Base-by-base conservation (phyloP, 352 stramenopile species). In the Phytopythium montanum region DNA sequence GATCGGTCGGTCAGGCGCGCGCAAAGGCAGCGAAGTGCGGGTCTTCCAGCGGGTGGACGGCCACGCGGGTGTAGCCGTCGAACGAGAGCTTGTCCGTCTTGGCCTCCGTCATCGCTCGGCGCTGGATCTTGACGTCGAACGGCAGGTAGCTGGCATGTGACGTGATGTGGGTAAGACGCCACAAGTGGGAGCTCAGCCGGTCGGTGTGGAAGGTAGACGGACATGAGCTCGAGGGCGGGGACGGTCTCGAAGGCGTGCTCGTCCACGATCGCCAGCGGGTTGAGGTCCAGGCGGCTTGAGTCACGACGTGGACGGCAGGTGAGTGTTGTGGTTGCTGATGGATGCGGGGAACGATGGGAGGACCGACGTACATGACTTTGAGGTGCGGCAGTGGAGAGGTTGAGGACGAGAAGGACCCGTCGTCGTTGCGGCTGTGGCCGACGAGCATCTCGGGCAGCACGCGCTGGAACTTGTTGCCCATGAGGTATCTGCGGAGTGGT, bases 71-170 rank as follows among this genome's bases (percentile, higher is more conserved):
- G 57, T 75, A 94, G 41, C 82, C 82, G 36, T 88, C 68, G 59
- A 92, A 90, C 4, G 76, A 69, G 25, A 57, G 57, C 31, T 84
- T 89, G 58, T 91, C 81, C 42, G 72, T 85, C 56, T 88, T 88
- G 76, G 88, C 87, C 56, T 92, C 76, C 2, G 78, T 81, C 33
- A 94, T 82, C 16, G 80, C 68, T 62, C 89, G 76, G 36, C 79
- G 80, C 70, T 91, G 79, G 50, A 94, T 87, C 60, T 84, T 81
- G 26, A 88, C 65, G 42, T 90, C 76, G 45, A 88, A 90, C 14
- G 81, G 84, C 54, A 92, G 63, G 41, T 91, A 91, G 18, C 83
- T 87, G 56, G 1, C 16, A 8, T 19, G 38, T 8, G 5, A 31
- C 16, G 44, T 31, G 19, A 51, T 7, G 7, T 16, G 9, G 12